A percentile compares a stretch with the other conserved stretches of the same genome.
Evolutionary conservation across 768 basidiomycete species (phyloP).

Genomic region (Suillus weaverae): DNA sequence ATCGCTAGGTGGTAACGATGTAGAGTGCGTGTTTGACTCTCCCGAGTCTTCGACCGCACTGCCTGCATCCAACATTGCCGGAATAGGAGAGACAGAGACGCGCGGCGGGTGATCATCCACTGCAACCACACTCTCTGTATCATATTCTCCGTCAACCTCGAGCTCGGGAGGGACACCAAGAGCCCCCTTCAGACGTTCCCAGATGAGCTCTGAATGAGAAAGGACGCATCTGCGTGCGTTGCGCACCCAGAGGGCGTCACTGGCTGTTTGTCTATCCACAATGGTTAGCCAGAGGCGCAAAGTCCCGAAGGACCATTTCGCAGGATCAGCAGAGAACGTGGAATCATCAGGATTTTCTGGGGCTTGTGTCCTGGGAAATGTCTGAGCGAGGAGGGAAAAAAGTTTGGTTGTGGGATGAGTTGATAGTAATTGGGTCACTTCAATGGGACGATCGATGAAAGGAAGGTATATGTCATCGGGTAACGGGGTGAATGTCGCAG

Average conservation of each 20-base stretch:
- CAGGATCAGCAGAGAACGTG: conserved; percentile 50
- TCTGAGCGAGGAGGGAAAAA: conserved; percentile 72
- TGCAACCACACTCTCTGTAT: conserved; percentile 28
- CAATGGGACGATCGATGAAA: conserved; percentile 79
- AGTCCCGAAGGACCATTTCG: conserved; percentile 70
- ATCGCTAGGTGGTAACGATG: neutral
- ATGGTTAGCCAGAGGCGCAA: conserved; percentile 68
- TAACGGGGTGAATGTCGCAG: conserved; percentile 70
- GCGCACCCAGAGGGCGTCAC: conserved; percentile 74
- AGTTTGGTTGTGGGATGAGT: conserved; percentile 67
- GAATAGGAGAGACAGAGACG: conserved; percentile 29
- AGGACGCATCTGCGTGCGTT: conserved; percentile 75
- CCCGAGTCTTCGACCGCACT: neutral
- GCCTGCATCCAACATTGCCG: conserved; percentile 12
- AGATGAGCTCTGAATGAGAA: conserved; percentile 79
- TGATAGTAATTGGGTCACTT: conserved; percentile 69
- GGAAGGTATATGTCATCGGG: conserved; percentile 80
- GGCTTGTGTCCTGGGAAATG: conserved; percentile 45
- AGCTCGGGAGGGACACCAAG: conserved; percentile 87
- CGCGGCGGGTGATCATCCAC: conserved; percentile 31
- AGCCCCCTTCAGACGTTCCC: conserved; percentile 88
- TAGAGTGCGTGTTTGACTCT: neutral
- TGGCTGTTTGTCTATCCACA: conserved; percentile 58
- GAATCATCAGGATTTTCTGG: conserved; percentile 32
- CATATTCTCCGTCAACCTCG: conserved; percentile 51